Evolutionary conservation across 2,329 filamentous ascomycete genomes (phyloP).

Genomic region (Thielaviopsis euricoi): DNA sequence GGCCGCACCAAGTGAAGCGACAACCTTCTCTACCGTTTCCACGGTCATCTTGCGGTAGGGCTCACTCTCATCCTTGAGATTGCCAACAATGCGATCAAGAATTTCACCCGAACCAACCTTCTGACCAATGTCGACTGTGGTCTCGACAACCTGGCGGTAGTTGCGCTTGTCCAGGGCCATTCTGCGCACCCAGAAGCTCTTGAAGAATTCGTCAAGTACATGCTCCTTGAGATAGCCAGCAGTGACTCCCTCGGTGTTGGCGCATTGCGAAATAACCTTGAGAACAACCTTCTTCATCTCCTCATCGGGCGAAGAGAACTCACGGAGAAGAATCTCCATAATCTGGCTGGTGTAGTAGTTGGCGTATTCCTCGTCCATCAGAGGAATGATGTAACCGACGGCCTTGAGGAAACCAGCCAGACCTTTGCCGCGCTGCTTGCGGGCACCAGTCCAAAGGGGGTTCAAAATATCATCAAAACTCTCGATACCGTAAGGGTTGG

Average conservation of each 20-base stretch:
- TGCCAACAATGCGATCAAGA: conserved; percentile 78
- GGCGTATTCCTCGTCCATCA: conserved; percentile 99
- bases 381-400: conserved; percentile 91
- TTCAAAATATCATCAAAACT: conserved; percentile 97
- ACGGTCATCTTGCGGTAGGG: conserved; percentile 98
- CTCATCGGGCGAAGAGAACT: conserved; percentile 93
- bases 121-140: conserved; percentile 88
- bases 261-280: conserved; percentile 92
- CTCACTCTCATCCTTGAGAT: conserved; percentile 95
- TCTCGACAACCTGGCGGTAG: conserved; percentile 95
- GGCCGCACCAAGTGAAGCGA: conserved; percentile 80
- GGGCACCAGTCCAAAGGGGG: conserved; percentile 87
- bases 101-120: conserved; percentile 98
- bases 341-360: conserved; percentile 98
- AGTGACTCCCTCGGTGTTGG: conserved; percentile 86
- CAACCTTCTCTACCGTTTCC: conserved; percentile 91
- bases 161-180: conserved; percentile 98
- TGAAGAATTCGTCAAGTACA: conserved; percentile 92
- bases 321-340: conserved; percentile 92
- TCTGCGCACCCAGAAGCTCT: conserved; percentile 92
- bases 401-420: conserved; percentile 93
- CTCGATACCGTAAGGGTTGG: conserved; percentile 97
- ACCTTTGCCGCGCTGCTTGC: conserved; percentile 92
- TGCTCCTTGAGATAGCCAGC: conserved; percentile 89
- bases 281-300: conserved; percentile 99